Percentiles rank a stretch among this genome's conserved stretches.
These are phyloP conservation scores for Echinochloa phyllopogon DNA, from an alignment of 176 grass and related monocot species.

Conservation along the genomic window DNA sequence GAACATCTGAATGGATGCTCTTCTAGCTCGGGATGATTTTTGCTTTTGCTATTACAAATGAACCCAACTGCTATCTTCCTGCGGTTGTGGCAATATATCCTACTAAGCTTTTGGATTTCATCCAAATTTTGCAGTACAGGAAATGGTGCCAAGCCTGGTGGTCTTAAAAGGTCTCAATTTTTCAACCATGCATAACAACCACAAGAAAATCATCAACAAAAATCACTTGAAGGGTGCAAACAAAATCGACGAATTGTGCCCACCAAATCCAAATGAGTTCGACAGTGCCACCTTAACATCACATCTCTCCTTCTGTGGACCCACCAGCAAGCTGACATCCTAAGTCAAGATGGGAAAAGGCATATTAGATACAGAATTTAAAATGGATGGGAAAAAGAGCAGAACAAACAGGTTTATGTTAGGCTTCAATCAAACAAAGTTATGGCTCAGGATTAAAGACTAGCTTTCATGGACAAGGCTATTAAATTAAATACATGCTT, in stretches of 20 bases:
- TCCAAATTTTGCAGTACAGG: constrained; percentile 44
- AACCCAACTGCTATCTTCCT: constrained; percentile 44
- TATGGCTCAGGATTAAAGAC: background rate
- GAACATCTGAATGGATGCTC: constrained; percentile 6
- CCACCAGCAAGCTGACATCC: constrained; percentile 81
- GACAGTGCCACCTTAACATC: constrained; percentile 90
- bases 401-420: background rate
- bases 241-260: constrained; percentile 95
- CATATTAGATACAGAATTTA: background rate
- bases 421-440: background rate
- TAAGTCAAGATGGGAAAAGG: constrained; percentile 43
- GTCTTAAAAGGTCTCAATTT: constrained; percentile 25
- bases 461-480: background rate
- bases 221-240: constrained; percentile 79
- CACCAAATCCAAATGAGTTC: constrained; percentile 96
- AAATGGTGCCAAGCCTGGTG: constrained; percentile 29
- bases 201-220: constrained; percentile 36
- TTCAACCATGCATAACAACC: constrained; percentile 18
- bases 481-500: background rate
- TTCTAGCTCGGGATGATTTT: constrained; percentile 22
- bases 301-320: constrained; percentile 84
- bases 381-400: background rate
- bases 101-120: constrained; percentile 49
- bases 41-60: constrained; percentile 41
- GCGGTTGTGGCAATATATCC: constrained; percentile 43